Percentiles rank a stretch among this genome's conserved stretches.
Evolutionary conservation across 2,329 filamentous ascomycete genomes (phyloP).

Genomic region (Polychaeton citri): DNA sequence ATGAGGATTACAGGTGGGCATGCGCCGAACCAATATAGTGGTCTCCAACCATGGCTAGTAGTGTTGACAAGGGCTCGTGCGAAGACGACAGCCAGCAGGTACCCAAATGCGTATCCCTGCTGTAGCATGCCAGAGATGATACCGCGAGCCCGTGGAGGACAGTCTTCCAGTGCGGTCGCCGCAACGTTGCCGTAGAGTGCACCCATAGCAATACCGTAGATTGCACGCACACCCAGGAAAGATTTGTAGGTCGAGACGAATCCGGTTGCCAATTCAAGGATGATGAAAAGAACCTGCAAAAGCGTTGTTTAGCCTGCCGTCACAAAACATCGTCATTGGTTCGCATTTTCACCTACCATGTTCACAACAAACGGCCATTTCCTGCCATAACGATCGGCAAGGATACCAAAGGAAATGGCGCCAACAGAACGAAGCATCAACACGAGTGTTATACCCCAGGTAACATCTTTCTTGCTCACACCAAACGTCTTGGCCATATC

Average conservation of each 20-base stretch:
- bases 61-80: slow-evolving; percentile 54
- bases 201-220: slow-evolving; percentile 53
- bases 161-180: slow-evolving; percentile 50
- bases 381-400: slow-evolving; percentile 19
- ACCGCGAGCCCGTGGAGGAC: slow-evolving; percentile 43
- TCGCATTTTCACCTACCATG: slow-evolving; percentile 12
- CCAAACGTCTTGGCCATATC: slow-evolving; percentile 41
- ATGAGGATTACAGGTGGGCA: slow-evolving; percentile 72
- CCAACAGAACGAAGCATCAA: slow-evolving; percentile 50
- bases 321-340: too few species aligned
- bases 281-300: slow-evolving; percentile 41
- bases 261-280: slow-evolving; percentile 46
- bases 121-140: slow-evolving; percentile 50
- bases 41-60: slow-evolving; percentile 67
- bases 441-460: slow-evolving; percentile 42
- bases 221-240: slow-evolving; percentile 45
- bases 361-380: slow-evolving; percentile 44
- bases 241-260: slow-evolving; percentile 45
- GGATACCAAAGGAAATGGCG: slow-evolving; percentile 41
- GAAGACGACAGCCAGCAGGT: slow-evolving; percentile 38
- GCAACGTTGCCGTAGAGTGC: slow-evolving; percentile 49
- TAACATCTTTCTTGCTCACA: slow-evolving; percentile 44
- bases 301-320: too few species aligned
- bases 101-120: slow-evolving; percentile 52
- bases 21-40: slow-evolving; percentile 81